These are phyloP conservation scores for Nasturtium officinale DNA, from an alignment of 345 rosid genomes.

Conservation along the genomic window DNA sequence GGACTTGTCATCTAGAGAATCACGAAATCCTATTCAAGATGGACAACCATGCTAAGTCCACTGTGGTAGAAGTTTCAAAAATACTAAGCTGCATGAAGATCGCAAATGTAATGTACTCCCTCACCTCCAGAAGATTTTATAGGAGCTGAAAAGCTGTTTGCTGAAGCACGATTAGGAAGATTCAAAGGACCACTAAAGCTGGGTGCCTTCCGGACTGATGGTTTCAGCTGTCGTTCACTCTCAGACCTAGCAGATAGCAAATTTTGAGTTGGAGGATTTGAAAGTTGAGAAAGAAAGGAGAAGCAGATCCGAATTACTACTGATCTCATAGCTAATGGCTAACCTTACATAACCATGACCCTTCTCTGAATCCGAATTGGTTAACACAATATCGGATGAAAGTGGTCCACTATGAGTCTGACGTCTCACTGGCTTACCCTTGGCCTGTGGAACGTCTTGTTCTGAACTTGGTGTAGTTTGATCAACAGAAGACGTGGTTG, in stretches of 20 bases:
- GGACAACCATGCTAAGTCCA: conserved; percentile 5
- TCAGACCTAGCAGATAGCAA: conserved; percentile 58
- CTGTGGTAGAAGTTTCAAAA: conserved; percentile 6
- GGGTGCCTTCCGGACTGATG: conserved; percentile 70
- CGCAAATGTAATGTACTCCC: neutral
- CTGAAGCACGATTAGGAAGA: conserved; percentile 98
- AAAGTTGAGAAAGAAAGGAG: conserved; percentile 9
- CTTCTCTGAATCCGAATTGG: conserved; percentile 61
- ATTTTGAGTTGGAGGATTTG: conserved; percentile 12
- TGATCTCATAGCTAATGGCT: conserved; percentile 29
- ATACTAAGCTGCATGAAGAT: neutral
- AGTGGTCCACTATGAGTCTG: conserved; percentile 93
- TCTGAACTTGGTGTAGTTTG: conserved; percentile 53
- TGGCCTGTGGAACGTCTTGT: conserved; percentile 51
- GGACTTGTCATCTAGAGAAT: conserved; percentile 86
- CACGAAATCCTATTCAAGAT: conserved; percentile 70
- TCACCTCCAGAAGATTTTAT: conserved; percentile 94
- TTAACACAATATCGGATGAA: conserved; percentile 53
- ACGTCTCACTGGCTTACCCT: conserved; percentile 61
- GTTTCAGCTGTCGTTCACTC: conserved; percentile 54
- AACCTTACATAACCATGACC: conserved; percentile 65
- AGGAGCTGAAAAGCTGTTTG: conserved; percentile 98
- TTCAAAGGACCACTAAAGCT: conserved; percentile 95
- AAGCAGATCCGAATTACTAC: conserved; percentile 19
- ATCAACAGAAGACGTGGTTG: conserved; percentile 54